These are phyloP conservation scores for Pyropia haitanensis DNA, from an alignment of 23 red algal genomes.

Conservation along the genomic window DNA sequence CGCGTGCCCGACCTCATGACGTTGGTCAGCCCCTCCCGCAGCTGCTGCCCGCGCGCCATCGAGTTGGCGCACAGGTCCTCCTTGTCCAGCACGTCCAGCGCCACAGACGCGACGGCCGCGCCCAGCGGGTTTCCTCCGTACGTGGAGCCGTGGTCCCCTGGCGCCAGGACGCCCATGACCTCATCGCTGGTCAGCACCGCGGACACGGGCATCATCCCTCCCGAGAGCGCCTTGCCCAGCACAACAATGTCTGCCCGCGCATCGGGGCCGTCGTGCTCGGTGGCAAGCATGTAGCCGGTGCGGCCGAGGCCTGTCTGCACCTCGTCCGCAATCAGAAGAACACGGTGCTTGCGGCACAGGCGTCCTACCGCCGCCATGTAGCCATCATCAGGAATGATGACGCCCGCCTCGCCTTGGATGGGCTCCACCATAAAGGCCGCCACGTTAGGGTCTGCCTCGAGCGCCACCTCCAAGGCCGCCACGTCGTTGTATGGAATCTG, in stretches of 20 bases:
- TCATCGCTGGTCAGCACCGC: slow-evolving; percentile 71
- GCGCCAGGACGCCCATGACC: slow-evolving; percentile 58
- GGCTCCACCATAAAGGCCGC: slow-evolving; percentile 99
- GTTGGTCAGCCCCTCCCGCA: slow-evolving; percentile 30
- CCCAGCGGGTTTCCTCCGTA: slow-evolving; percentile 98
- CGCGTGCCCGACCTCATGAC: slow-evolving; percentile 8
- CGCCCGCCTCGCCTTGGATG: slow-evolving; percentile 97
- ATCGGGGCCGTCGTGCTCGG: slow-evolving; percentile 52
- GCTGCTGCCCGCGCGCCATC: slow-evolving; percentile 28
- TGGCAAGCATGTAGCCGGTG: slow-evolving; percentile 78
- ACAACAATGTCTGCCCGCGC: slow-evolving; percentile 83
- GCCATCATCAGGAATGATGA: slow-evolving; percentile 71
- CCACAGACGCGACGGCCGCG: slow-evolving; percentile 63
- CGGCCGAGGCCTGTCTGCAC: slow-evolving; percentile 89
- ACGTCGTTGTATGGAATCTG: slow-evolving; percentile 71
- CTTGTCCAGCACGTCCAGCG: slow-evolving; percentile 77
- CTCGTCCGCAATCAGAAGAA: slow-evolving; percentile 95
- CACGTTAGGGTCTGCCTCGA: slow-evolving; percentile 47
- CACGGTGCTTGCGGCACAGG: slow-evolving; percentile 68
- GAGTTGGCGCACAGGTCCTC: slow-evolving; percentile 63
- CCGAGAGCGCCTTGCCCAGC: slow-evolving; percentile 91
- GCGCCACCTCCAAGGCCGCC: slow-evolving; percentile 49
- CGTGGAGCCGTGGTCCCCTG: slow-evolving; percentile 95
- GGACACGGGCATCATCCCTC: slow-evolving; percentile 88
- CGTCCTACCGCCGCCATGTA: slow-evolving; percentile 55